Base-by-base conservation (phyloP, 345 rosid genomes). In the Euphorbia lathyris region DNA sequence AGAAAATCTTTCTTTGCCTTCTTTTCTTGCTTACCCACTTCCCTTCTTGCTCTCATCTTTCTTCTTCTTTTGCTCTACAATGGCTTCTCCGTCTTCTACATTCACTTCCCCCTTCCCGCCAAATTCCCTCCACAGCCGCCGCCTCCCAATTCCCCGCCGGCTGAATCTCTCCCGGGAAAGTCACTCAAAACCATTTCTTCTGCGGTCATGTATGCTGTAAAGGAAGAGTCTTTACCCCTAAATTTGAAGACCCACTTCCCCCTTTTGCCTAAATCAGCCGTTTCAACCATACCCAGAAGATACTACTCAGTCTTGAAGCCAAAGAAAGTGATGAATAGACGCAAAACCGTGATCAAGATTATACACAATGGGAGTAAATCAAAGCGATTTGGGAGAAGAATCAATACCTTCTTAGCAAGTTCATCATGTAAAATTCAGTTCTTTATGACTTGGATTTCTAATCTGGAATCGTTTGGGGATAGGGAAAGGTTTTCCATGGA, bases 391-490 rank as follows among this genome's bases (percentile, higher is more conserved):
- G 72, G 87, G 4, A 42, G 74, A 9, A 73, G 66, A 74, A 65
- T 92, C 40, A 81, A 72, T 59, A 71, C 58, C 1, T 90, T 90
- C 76, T 80, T 90, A 14, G 74, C 75, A 19, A 81, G 79, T 17
- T 78, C 87, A 9, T 72, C 73, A 1, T 95, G 99, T 57, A 81
- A 86, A 80, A 75, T 81, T 47, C 74, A 81, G 65, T 86, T 95
- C 80, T 95, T 95, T 84, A 90, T 95, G 96, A 95, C 97, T 2
- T 90, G 97, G 97, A 95, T 92, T 74, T 87, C 96, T 38, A 80
- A 92, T 9, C 55, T 84, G 0, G 83, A 82, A 23, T 82, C 90
- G 40, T 88, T 90, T 64, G 85, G 93, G 63, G 82, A 81, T 4
- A 63, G 97, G 66, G 99, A 92, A 45, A 22, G 72, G 30, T 75